Evolutionary conservation across 2,329 filamentous ascomycete genomes (phyloP).

Genomic region (Pestalotiopsis sp.): DNA sequence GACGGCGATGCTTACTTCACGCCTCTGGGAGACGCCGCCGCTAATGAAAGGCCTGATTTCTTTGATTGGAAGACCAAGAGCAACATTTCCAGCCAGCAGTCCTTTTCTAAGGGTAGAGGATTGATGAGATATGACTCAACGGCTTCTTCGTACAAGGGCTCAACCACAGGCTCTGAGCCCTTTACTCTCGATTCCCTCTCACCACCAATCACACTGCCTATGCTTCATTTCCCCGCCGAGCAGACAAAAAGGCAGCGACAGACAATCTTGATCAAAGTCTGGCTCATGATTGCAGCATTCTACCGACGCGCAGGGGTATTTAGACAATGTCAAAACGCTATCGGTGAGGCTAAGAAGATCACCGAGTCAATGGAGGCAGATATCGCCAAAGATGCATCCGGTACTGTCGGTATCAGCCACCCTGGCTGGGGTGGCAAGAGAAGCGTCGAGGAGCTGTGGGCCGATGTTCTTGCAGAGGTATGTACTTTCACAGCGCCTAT

Average conservation of each 20-base stretch:
- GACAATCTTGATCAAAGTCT: slow-evolving; percentile 71
- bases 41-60: slow-evolving; percentile 40
- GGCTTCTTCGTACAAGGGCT: slow-evolving; percentile 39
- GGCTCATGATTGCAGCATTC: slow-evolving; percentile 86
- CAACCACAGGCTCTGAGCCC: slow-evolving; percentile 40
- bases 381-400: slow-evolving; percentile 60
- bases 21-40: slow-evolving; percentile 39
- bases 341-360: slow-evolving; percentile 78
- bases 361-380: slow-evolving; percentile 71
- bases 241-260: slow-evolving; percentile 51
- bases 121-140: slow-evolving; percentile 47
- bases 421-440: slow-evolving; percentile 78
- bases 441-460: slow-evolving; percentile 82
- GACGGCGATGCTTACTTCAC: slow-evolving; percentile 55
- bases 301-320: slow-evolving; percentile 80
- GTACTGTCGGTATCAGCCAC: slow-evolving; percentile 60
- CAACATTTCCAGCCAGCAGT: slow-evolving; percentile 38
- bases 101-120: slow-evolving; percentile 43
- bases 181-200: slow-evolving; percentile 42
- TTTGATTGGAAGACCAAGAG: slow-evolving; percentile 43
- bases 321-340: slow-evolving; percentile 77
- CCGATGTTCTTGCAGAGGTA: slow-evolving; percentile 80
- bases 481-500: slow-evolving; percentile 30
- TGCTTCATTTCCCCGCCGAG: slow-evolving; percentile 55
- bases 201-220: slow-evolving; percentile 47